phyloP scores from a whole-genome alignment of 2,329 filamentous ascomycete species.

The Trichothecium sympodiale region DNA sequence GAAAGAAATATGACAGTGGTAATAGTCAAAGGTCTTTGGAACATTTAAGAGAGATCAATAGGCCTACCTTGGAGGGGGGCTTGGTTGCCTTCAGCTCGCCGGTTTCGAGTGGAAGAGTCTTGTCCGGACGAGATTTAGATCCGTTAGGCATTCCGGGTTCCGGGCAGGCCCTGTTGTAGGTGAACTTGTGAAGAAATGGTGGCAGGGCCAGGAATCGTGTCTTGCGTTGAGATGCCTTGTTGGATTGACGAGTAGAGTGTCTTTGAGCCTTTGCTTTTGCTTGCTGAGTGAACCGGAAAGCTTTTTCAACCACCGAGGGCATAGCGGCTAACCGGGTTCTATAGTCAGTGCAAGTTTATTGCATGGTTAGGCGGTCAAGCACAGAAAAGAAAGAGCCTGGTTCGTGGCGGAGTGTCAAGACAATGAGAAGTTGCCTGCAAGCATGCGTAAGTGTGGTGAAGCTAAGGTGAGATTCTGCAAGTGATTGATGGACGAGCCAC shows the following conservation, averaged over 20 bases:
- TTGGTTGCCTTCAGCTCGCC: no score
- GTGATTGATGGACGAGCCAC: no score
- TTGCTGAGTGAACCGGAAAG: not conserved
- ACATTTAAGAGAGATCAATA: no score
- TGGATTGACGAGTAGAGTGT: not conserved
- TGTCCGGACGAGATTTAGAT: not conserved
- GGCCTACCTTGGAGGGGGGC: no score
- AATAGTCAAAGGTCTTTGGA: no score
- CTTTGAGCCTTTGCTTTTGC: not conserved
- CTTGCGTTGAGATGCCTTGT: slow-evolving; percentile 1
- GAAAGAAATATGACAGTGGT: no score
- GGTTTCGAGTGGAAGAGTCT: not conserved
- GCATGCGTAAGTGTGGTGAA: no score
- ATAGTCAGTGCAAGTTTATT: not conserved
- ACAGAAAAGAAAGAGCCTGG: not conserved
- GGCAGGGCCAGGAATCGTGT: not conserved
- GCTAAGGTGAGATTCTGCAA: no score
- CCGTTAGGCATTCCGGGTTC: not conserved
- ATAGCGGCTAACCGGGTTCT: not conserved
- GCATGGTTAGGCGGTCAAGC: not conserved
- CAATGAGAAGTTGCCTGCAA: no score
- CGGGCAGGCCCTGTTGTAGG: not conserved
- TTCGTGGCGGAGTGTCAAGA: no score
- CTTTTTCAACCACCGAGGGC: not conserved
- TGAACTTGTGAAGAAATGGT: not conserved